Evolutionary conservation across 768 basidiomycete species (phyloP), one percentile per base, ranked within the genome.

Genomic region (Termitomyces sp.): DNA sequence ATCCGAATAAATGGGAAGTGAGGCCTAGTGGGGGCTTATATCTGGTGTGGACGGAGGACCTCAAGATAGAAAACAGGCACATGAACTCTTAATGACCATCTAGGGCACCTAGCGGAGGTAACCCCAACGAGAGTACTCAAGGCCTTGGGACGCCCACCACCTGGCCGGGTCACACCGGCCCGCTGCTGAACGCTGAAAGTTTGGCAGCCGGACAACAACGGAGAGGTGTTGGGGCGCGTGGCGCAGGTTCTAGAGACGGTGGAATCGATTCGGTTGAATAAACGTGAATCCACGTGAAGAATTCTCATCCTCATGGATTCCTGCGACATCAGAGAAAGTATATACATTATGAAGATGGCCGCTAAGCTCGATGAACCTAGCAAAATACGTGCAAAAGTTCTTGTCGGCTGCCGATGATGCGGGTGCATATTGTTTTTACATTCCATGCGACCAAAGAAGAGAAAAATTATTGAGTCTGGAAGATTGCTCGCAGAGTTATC

Each of bases 21-120:
- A 36, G 46, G 49, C 25, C 47, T 25, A 25, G 25, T 25, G 25
- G 25, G 25, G 25, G 25, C 55, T 65, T 65, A 62, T 65, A 65
- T 60, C 61, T 32, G 38, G 32, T 57, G 48, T 34, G 12, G 56
- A 58, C 45, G 40, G 50, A 50, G 51, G 55, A 55, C 51, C 56
- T 60, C 42, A 46, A 61, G 56, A 32, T 51, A 45, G 59, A 48
- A 62, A 53, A 45, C 50, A 62, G 64, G 64, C 64, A 65, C 64
- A 65, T 65, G 51, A 60, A 62, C 59, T 54, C 29, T 38, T 42
- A 53, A 51, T 37, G 61, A 55, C 56, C 46, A 42, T 53, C 20
- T 54, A 61, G 48, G 40, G 57, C 48, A 37, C 29, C 40, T 50
- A 29, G 50, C 36, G 60, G 58, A 62, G 42, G 59, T 65, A 62